Evolutionary conservation across 2,329 filamentous ascomycete genomes (phyloP).

Genomic region (Nothomitra cinnamomea): DNA sequence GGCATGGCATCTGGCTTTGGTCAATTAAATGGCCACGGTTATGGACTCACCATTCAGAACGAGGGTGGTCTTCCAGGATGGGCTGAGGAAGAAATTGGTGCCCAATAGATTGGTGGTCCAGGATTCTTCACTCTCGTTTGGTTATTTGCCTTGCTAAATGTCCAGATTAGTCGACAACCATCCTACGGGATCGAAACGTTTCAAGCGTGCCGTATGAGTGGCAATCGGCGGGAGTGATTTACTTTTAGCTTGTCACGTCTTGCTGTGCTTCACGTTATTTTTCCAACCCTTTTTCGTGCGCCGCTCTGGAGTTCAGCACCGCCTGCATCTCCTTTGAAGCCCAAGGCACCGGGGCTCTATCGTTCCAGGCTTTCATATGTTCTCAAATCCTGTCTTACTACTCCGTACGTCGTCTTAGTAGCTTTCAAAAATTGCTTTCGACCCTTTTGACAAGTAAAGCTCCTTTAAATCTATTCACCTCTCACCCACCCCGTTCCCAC

Average conservation of each 20-base stretch:
- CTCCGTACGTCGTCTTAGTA: neutral
- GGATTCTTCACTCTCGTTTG: neutral
- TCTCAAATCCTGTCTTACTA: conserved; percentile 2
- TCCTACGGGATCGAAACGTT: neutral
- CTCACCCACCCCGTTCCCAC: no score
- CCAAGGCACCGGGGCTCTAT: neutral
- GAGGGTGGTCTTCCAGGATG: conserved; percentile 40
- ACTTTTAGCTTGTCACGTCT: neutral
- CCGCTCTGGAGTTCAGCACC: neutral
- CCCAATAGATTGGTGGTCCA: conserved; percentile 2
- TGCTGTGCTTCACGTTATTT: neutral
- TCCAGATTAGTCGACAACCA: neutral
- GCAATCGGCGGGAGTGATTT: no score
- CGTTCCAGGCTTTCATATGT: neutral
- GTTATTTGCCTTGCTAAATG: neutral
- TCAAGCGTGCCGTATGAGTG: no score
- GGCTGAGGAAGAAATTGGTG: conserved; percentile 44
- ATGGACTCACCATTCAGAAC: conserved; percentile 46
- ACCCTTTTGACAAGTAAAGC: neutral
- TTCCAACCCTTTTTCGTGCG: neutral
- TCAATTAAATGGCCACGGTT: conserved; percentile 28
- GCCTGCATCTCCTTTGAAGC: neutral
- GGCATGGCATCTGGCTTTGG: conserved; percentile 41
- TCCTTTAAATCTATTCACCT: no score
- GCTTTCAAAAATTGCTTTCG: neutral